Conservation (phyloP, 192 early-diverging fungal genomes). For the Coemansia sp. region DNA sequence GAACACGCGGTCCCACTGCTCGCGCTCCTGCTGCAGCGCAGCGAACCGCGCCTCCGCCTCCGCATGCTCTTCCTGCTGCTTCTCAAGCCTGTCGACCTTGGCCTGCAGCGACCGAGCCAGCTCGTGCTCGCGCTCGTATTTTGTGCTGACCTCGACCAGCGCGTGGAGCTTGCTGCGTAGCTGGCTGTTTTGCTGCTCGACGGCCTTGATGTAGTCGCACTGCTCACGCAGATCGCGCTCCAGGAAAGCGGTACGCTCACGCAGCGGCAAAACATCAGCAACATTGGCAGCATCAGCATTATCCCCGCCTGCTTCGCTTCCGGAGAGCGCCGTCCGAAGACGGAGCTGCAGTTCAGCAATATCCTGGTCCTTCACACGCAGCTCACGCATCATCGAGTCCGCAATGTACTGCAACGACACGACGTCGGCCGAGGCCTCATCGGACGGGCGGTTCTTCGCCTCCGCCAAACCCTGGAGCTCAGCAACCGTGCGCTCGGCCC, state of each 20-base stretch:
- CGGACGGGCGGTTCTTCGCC: not conserved
- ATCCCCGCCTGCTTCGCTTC: not conserved
- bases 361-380: constrained; percentile 15
- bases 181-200: constrained; percentile 59
- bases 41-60: constrained; percentile 46
- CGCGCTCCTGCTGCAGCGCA: constrained; percentile 47
- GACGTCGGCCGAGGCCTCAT: not conserved
- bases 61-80: constrained; percentile 32
- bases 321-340: constrained; percentile 1
- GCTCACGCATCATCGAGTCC: constrained; percentile 7
- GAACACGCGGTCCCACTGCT: constrained; percentile 50
- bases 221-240: constrained; percentile 58
- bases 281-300: not conserved
- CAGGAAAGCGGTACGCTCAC: constrained; percentile 31
- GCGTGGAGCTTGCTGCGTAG: constrained; percentile 53
- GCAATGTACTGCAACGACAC: constrained; percentile 23
- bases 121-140: constrained; percentile 56
- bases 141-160: constrained; percentile 49
- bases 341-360: constrained; percentile 16
- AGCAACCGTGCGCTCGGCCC: constrained; percentile 28
- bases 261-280: constrained; percentile 11
- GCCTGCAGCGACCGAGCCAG: constrained; percentile 48
- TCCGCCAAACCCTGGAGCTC: constrained; percentile 17
- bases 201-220: constrained; percentile 54
- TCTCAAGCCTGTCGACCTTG: constrained; percentile 58